A percentile compares a stretch with the other conserved stretches of the same genome.
These are phyloP conservation scores for Coniella vitis DNA, from an alignment of 2,329 filamentous ascomycete species.

Conservation along the genomic window DNA sequence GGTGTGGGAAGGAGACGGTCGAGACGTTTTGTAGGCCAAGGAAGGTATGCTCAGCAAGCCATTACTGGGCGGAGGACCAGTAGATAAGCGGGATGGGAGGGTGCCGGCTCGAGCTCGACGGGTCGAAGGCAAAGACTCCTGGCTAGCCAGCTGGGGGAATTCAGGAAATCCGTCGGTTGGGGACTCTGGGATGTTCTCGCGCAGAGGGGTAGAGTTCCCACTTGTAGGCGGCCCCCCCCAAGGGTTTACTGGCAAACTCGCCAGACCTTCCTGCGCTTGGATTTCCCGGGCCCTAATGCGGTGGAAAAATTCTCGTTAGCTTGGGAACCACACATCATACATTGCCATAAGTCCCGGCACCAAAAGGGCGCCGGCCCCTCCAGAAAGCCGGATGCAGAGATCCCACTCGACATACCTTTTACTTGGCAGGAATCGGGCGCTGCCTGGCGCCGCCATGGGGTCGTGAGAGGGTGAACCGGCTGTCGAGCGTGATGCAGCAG, in stretches of 20 bases:
- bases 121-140: slow-evolving; percentile 58
- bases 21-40: slow-evolving; percentile 67
- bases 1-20: slow-evolving; percentile 79
- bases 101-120: slow-evolving; percentile 87
- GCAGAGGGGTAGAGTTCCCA: slow-evolving; percentile 89
- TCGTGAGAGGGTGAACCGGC: slow-evolving; percentile 96
- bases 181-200: slow-evolving; percentile 95
- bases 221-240: slow-evolving; percentile 97
- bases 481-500: slow-evolving; percentile 63
- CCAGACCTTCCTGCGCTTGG: slow-evolving; percentile 87
- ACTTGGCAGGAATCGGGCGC: slow-evolving; percentile 65
- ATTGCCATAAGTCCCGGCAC: background rate
- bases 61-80: slow-evolving; percentile 57
- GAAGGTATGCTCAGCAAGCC: slow-evolving; percentile 50
- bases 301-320: slow-evolving; percentile 16
- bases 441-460: slow-evolving; percentile 51
- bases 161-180: slow-evolving; percentile 94
- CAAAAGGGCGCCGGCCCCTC: background rate
- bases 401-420: slow-evolving; percentile 65
- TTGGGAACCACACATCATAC: background rate
- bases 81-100: slow-evolving; percentile 89
- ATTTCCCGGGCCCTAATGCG: slow-evolving; percentile 80
- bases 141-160: slow-evolving; percentile 65
- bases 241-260: slow-evolving; percentile 58
- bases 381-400: background rate